Percentiles rank a stretch among this genome's conserved stretches.
Evolutionary conservation across 805 yeast species (phyloP).

Genomic region (Tetrapisispora phaffii): DNA sequence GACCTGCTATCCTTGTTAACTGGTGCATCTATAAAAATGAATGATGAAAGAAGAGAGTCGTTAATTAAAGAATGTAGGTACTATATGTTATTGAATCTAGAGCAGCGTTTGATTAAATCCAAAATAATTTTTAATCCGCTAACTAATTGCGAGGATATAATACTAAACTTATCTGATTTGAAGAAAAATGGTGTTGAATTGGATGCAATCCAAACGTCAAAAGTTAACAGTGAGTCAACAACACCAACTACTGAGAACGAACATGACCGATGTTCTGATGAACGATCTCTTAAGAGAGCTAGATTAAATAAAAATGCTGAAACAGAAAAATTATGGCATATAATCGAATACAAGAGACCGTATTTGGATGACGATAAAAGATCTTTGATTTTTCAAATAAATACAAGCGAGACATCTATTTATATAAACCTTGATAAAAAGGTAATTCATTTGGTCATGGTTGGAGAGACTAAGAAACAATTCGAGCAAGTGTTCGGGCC

Average conservation of each 20-base stretch:
- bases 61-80: conserved; percentile 64
- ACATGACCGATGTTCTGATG: neutral
- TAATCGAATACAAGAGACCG: conserved; percentile 37
- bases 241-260: neutral
- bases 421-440: conserved; percentile 26
- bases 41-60: conserved; percentile 46
- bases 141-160: conserved; percentile 44
- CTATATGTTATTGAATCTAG: conserved; percentile 65
- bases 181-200: neutral
- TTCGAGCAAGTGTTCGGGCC: conserved; percentile 12
- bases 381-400: conserved; percentile 36
- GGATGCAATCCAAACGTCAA: neutral
- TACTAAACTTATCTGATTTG: conserved; percentile 38
- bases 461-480: conserved; percentile 9
- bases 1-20: conserved; percentile 46
- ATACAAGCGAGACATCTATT: conserved; percentile 23
- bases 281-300: conserved; percentile 12
- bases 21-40: conserved; percentile 43
- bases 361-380: conserved; percentile 33
- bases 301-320: conserved; percentile 5
- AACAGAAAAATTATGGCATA: conserved; percentile 6
- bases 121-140: conserved; percentile 44
- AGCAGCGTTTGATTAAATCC: conserved; percentile 55
- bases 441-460: conserved; percentile 16
- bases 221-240: neutral